Evolutionary conservation across 2,329 filamentous ascomycete species (phyloP).

Genomic region (Exophiala sp.): DNA sequence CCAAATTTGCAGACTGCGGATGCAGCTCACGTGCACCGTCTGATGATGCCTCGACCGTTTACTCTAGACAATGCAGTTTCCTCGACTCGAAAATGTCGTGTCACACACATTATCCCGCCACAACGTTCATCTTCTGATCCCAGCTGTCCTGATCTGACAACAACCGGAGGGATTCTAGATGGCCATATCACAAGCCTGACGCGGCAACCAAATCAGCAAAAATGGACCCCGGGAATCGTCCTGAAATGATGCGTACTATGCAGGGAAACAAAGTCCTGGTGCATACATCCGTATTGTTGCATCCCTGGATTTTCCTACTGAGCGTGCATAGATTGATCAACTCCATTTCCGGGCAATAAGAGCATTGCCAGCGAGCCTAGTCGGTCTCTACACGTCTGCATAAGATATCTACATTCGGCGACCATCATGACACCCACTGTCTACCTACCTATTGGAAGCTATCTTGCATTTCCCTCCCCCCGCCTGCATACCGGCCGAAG

Average conservation of each 20-base stretch:
- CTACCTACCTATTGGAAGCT: background rate
- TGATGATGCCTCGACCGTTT: background rate
- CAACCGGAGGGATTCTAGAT: constrained; percentile 1
- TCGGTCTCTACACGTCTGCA: background rate
- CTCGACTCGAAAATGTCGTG: constrained; percentile 3
- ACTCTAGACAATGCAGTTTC: background rate
- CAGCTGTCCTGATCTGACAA: constrained; percentile 9
- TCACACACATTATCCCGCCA: constrained; percentile 14
- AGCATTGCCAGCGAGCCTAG: background rate
- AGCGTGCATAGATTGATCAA: background rate
- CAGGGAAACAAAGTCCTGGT: background rate
- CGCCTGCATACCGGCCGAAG: background rate
- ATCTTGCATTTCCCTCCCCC: background rate
- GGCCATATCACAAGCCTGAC: constrained; percentile 2
- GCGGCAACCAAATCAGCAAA: constrained; percentile 2
- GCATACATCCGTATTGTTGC: background rate
- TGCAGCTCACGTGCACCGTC: constrained; percentile 10
- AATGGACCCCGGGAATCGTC: background rate
- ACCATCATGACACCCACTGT: background rate
- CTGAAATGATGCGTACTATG: background rate
- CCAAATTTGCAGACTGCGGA: background rate
- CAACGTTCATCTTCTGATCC: constrained; percentile 16
- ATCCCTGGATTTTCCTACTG: background rate
- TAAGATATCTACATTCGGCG: background rate
- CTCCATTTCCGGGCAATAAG: background rate